Conservation (phyloP, 129 eudicot species). For the Chrysanthemum lavandulifolium region DNA sequence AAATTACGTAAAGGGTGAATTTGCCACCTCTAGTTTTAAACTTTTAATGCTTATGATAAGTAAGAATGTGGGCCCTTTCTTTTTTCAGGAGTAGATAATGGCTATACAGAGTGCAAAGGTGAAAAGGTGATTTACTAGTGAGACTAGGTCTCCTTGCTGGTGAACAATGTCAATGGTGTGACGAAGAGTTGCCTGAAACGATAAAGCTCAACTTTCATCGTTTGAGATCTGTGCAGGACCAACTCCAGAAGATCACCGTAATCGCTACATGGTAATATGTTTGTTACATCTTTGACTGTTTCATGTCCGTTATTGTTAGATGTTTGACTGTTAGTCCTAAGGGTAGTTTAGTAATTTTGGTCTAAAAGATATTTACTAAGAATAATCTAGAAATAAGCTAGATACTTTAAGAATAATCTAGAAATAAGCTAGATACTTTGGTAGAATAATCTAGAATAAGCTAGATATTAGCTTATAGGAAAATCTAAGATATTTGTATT, state of each 20-base stretch:
- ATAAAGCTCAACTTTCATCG: slow-evolving; percentile 55
- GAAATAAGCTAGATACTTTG: no score
- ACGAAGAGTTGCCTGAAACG: slow-evolving; percentile 68
- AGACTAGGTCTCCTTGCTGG: slow-evolving; percentile 80
- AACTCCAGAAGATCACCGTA: slow-evolving; percentile 78
- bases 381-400: no score
- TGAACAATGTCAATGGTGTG: slow-evolving; percentile 52
- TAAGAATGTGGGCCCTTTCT: neutral
- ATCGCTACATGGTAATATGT: slow-evolving; percentile 62
- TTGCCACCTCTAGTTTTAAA: neutral
- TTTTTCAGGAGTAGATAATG: slow-evolving; percentile 32
- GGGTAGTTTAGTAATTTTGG: no score
- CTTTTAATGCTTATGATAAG: neutral
- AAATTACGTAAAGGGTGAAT: no score
- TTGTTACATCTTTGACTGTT: neutral
- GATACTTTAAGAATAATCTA: no score
- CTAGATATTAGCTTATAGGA: no score
- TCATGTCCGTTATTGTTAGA: neutral
- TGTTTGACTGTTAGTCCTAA: no score
- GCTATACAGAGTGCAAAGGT: slow-evolving; percentile 62
- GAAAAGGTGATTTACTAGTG: slow-evolving; percentile 67
- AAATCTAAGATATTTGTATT: no score
- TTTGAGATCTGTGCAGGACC: slow-evolving; percentile 63
- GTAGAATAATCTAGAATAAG: no score
- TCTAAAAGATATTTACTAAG: no score